These are phyloP conservation scores for Boletus rubescentipes DNA, from an alignment of 768 basidiomycete species.

Conservation along the genomic window DNA sequence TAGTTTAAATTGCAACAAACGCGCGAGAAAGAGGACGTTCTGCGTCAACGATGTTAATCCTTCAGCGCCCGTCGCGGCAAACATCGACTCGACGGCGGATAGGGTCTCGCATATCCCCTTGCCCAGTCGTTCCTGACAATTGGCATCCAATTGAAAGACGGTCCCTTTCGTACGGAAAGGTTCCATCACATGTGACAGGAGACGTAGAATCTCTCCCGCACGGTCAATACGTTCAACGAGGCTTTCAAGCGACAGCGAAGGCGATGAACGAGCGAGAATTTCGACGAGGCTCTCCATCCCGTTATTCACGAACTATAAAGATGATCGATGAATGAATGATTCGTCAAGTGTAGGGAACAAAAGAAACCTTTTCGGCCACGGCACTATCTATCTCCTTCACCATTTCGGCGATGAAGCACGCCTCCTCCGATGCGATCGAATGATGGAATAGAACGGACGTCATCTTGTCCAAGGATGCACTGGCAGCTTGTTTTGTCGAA, in stretches of 20 bases:
- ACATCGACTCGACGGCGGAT: constrained; percentile 37
- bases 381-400: constrained; percentile 62
- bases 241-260: constrained; percentile 25
- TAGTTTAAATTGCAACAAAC: constrained; percentile 71
- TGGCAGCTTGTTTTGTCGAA: constrained; percentile 49
- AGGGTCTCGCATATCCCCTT: constrained; percentile 48
- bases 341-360: neutral
- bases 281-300: constrained; percentile 66
- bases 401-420: constrained; percentile 83
- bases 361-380: constrained; percentile 64
- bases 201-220: constrained; percentile 66
- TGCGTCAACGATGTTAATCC: constrained; percentile 34
- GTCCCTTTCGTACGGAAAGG: constrained; percentile 55
- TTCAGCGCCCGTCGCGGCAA: constrained; percentile 26
- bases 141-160: constrained; percentile 47
- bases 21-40: constrained; percentile 55
- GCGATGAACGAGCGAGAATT: constrained; percentile 41
- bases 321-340: neutral
- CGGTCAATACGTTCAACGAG: constrained; percentile 46
- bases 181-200: constrained; percentile 66
- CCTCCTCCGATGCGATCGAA: constrained; percentile 75
- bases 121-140: constrained; percentile 56
- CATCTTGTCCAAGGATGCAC: constrained; percentile 62
- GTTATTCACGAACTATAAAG: constrained; percentile 66
- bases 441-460: constrained; percentile 68